Base-by-base conservation (phyloP, 768 basidiomycete genomes). In the Neoboletus magnificus region DNA sequence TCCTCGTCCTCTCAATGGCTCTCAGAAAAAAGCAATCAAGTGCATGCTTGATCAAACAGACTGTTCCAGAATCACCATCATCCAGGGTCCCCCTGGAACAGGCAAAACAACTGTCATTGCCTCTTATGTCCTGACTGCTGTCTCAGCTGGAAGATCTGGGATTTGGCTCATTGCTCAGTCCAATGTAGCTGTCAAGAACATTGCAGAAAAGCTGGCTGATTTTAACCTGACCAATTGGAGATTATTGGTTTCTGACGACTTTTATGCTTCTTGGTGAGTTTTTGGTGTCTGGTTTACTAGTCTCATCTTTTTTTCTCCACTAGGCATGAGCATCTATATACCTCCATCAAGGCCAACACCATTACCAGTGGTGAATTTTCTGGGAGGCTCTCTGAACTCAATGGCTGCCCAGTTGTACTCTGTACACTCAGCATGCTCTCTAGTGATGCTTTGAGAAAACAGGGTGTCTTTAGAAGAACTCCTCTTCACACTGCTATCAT, bases 111-210 rank as follows among this genome's bases (percentile, higher is more conserved):
- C 84, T 41, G 86, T 88, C 2, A 89, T 89, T 70, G 82, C 83
- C 12, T 74, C 80, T 7, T 87, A 75, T 77, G 83, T 86, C 12
- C 68, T 77, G 22, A 71, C 73, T 59, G 79, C 83, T 37, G 63
- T 80, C 23, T 59, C 67, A 27, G 62, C 63, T 45, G 74, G 74
- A 0, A 64, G 69, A 20, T 60, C 66, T 58, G 84, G 87, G 0
- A 83, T 91, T 13, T 93, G 89, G 87, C 80, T 93, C 6, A 75
- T 91, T 64, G 89, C 91, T 33, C 88, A 93, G 64, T 88, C 87
- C 18, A 93, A 93, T 75, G 83, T 93, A 47, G 91, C 89, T 45
- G 91, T 93, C 22, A 92, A 91, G 70, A 93, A 93, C 61, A 92
- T 93, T 73, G 91, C 89, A 50, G 87, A 89, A 64, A 90, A 91